Base-by-base conservation (phyloP, 305 asterid genomes). In the Lippia alba region DNA sequence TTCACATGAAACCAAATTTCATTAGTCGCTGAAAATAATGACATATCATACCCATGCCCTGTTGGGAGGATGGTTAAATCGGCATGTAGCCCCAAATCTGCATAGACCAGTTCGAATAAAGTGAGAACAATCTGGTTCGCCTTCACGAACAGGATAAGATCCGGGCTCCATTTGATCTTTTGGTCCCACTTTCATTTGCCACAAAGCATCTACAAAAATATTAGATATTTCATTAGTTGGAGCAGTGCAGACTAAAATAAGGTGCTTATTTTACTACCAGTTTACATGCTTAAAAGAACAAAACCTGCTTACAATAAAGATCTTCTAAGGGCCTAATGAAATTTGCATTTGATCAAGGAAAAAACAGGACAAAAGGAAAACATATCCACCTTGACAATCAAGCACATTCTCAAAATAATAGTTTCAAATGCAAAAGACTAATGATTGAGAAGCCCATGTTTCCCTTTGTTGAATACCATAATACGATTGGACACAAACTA, bases 21-120 rank as follows among this genome's bases (percentile, higher is more conserved):
- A 10, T 6, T 34, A 64, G 62, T 30, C 51, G 40, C 6, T 41
- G 32, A 50, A 48, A 54, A 9, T 33, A 71, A 65, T n/a, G 54
- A 60, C 20, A n/a, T 30, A 56, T 16, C 76, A 68, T 83, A 86
- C 92, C 88, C 86, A 74, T 70, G 81, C 80, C 77, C 92, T 79
- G 60, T 89, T 79, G 53, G 81, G 78, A 53, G 96, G 89, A 72
- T 89, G 96, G 77, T 89, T 89, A 75, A 89, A 89, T 60, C 89
- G 83, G 77, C 96, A 89, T 33, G 91, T 79, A 41, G 86, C 76
- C 69, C 96, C 92, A 72, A 83, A 89, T 79, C 93, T 82, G 82
- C 96, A 89, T 12, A 83, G 85, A 44, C 96, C 92, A 61, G 96
- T 89, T 77, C 87, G 85, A 75, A 86, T 82, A 70, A 84, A 86